Conservation (phyloP, 257 asterid genomes). For the Ajuga chamaepitys region DNA sequence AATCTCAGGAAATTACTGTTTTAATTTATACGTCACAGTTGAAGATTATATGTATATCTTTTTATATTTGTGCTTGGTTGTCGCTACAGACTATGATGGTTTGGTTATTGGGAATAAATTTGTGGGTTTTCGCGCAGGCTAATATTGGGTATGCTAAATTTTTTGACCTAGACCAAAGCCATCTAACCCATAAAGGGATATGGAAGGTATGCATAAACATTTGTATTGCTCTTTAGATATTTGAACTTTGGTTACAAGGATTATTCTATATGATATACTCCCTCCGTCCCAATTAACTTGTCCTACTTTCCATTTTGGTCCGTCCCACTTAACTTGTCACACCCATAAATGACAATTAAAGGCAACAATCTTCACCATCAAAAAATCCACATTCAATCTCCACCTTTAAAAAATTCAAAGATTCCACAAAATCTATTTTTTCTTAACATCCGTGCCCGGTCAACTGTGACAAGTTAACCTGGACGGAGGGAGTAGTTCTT, state of each 20-base stretch:
- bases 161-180: slow-evolving; percentile 91
- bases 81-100: slow-evolving; percentile 81
- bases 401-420: too few species aligned
- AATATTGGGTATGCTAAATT: slow-evolving; percentile 71
- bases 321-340: too few species aligned
- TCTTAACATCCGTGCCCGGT: too few species aligned
- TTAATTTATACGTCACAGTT: slow-evolving; percentile 17
- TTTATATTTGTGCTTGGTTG: slow-evolving; percentile 15
- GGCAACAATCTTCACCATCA: too few species aligned
- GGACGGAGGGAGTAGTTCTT: too few species aligned
- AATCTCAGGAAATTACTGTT: slow-evolving; percentile 20
- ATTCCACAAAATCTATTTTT: too few species aligned
- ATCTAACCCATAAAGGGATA: slow-evolving; percentile 84
- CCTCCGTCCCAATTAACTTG: too few species aligned
- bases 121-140: slow-evolving; percentile 83
- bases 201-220: slow-evolving; percentile 70
- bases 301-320: too few species aligned
- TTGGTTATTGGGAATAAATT: slow-evolving; percentile 96
- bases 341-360: too few species aligned
- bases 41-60: not conserved
- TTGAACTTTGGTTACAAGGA: not conserved
- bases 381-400: too few species aligned
- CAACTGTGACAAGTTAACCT: too few species aligned
- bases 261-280: not conserved
- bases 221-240: not conserved